Percentiles rank a stretch among this genome's conserved stretches.
phyloP scores from a whole-genome alignment of 495 filamentous ascomycete genomes.

The Chaetomium cochliodes region DNA sequence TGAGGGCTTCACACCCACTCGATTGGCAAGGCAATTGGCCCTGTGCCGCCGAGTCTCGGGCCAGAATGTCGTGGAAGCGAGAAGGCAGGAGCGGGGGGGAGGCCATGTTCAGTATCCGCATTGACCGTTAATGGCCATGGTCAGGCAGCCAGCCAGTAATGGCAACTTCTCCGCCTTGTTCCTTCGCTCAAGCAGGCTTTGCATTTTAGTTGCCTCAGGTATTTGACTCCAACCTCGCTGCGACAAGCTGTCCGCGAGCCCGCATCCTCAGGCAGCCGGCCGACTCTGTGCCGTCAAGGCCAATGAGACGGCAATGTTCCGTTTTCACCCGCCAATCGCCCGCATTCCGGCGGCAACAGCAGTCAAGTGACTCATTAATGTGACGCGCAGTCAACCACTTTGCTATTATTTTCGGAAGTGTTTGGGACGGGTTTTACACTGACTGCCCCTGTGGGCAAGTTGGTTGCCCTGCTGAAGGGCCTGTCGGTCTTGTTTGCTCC shows the following conservation, averaged over 20 bases:
- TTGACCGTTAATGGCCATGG: constrained; percentile 2
- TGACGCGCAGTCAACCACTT: neutral
- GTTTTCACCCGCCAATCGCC: constrained; percentile 1
- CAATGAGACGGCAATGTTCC: constrained; percentile 4
- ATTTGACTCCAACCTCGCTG: neutral
- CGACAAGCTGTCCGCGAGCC: neutral
- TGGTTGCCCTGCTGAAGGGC: constrained; percentile 3
- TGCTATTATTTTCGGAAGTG: constrained; percentile 11
- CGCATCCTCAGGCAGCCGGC: neutral
- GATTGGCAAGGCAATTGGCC: neutral
- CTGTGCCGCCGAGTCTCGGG: neutral
- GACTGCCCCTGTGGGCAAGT: neutral
- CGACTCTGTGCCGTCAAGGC: neutral
- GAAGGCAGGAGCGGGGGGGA: neutral
- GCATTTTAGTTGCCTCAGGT: neutral
- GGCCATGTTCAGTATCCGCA: neutral
- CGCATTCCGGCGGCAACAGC: constrained; percentile 6
- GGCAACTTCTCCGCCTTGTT: neutral
- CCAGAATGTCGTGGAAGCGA: neutral
- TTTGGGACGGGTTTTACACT: neutral
- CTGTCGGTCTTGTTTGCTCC: constrained; percentile 10
- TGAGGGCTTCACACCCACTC: neutral
- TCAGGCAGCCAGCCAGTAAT: constrained; percentile 2
- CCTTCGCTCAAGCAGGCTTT: neutral
- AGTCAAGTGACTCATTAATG: constrained; percentile 32